A percentile compares a stretch with the other conserved stretches of the same genome.
phyloP scores from a whole-genome alignment of 2,329 filamentous ascomycete species.

The Colletotrichum brevisporum region DNA sequence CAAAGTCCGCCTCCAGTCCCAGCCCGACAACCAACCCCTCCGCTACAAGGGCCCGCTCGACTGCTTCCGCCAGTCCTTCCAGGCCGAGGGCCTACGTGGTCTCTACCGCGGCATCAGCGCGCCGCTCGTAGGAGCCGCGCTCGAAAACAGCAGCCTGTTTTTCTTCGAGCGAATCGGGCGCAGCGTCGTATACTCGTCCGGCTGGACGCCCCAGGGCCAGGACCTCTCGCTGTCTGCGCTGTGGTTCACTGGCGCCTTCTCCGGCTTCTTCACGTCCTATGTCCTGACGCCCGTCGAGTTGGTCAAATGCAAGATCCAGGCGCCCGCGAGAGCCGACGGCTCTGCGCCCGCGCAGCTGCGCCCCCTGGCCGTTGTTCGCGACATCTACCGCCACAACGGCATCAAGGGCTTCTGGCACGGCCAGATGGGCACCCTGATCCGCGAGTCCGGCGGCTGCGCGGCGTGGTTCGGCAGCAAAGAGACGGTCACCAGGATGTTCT shows the following conservation, averaged over 20 bases:
- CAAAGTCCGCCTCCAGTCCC: slow-evolving; percentile 97
- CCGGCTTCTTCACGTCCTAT: slow-evolving; percentile 90
- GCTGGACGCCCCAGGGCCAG: slow-evolving; percentile 64
- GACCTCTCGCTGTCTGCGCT: slow-evolving; percentile 82
- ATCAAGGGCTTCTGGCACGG: slow-evolving; percentile 94
- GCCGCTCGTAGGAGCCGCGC: slow-evolving; percentile 89
- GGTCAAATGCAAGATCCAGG: slow-evolving; percentile 98
- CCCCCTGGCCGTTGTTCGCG: slow-evolving; percentile 79
- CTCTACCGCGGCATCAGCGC: slow-evolving; percentile 95
- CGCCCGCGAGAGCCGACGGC: slow-evolving; percentile 66
- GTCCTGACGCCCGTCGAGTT: slow-evolving; percentile 96
- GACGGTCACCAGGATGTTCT: slow-evolving; percentile 80
- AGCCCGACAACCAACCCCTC: slow-evolving; percentile 85
- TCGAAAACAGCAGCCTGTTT: slow-evolving; percentile 93
- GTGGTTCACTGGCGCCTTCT: slow-evolving; percentile 84
- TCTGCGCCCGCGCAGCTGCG: slow-evolving; percentile 66
- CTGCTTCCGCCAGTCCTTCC: slow-evolving; percentile 90
- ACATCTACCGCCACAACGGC: slow-evolving; percentile 87
- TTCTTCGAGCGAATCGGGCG: slow-evolving; percentile 88
- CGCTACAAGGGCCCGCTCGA: slow-evolving; percentile 90
- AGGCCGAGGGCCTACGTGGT: slow-evolving; percentile 81
- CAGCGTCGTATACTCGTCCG: slow-evolving; percentile 71
- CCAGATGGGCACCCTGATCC: slow-evolving; percentile 91
- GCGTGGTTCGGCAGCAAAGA: slow-evolving; percentile 97
- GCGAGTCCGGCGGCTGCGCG: slow-evolving; percentile 92